phyloP scores from a whole-genome alignment of 164 flowering plant genomes.

The Platanus orientalis region DNA sequence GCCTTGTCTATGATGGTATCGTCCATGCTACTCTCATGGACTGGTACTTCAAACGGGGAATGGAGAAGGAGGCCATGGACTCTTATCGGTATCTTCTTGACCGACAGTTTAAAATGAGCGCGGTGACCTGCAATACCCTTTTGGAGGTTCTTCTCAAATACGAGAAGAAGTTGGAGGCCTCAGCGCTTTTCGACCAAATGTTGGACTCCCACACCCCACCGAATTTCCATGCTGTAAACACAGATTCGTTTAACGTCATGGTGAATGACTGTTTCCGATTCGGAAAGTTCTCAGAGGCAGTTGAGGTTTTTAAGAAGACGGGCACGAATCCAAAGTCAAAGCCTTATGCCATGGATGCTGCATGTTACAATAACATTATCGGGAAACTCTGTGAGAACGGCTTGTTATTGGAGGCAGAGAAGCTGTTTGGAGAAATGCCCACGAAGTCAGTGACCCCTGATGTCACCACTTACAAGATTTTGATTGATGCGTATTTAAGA shows the following conservation, averaged over 20 bases:
- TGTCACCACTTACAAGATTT: constrained; percentile 37
- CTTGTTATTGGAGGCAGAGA: constrained; percentile 61
- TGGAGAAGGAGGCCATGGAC: constrained; percentile 71
- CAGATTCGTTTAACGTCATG: constrained; percentile 64
- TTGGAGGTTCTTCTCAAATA: constrained; percentile 60
- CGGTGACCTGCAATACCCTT: constrained; percentile 67
- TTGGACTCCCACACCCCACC: constrained; percentile 69
- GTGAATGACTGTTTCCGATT: constrained; percentile 58
- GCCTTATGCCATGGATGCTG: constrained; percentile 70
- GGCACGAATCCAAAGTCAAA: constrained; percentile 49
- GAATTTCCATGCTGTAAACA: constrained; percentile 56
- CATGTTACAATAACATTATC: constrained; percentile 65
- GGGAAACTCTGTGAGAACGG: constrained; percentile 54
- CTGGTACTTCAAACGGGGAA: constrained; percentile 59
- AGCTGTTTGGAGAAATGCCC: constrained; percentile 39
- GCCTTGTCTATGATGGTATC: constrained; percentile 73
- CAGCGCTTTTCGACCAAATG: constrained; percentile 62
- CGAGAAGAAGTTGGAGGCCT: constrained; percentile 55
- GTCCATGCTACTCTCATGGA: constrained; percentile 75
- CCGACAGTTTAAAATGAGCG: constrained; percentile 55
- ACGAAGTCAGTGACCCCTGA: constrained; percentile 49
- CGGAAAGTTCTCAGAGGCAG: constrained; percentile 47
- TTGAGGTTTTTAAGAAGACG: constrained; percentile 43
- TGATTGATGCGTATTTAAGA: constrained; percentile 58
- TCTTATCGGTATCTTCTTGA: constrained; percentile 45